Percentiles rank a stretch among this genome's conserved stretches.
Conservation (phyloP, 208 protist species). For the Novymonas esmeraldas region DNA sequence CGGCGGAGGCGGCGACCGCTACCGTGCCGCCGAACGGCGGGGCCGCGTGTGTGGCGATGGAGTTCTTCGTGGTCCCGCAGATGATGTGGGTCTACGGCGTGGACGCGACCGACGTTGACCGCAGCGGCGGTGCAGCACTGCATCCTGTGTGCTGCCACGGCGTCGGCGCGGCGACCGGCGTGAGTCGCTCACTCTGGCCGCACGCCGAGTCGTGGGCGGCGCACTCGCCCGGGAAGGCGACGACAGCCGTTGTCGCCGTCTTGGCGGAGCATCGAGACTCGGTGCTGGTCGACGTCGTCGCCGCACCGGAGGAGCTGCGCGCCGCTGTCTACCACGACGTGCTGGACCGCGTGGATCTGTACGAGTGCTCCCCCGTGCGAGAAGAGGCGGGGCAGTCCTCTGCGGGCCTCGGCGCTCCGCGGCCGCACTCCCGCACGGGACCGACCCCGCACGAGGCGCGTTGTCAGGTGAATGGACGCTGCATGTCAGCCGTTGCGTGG, state of each 20-base stretch:
- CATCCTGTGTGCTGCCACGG: too few species aligned
- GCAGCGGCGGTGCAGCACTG: neutral
- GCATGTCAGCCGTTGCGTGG: constrained; percentile 33
- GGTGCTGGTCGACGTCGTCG: constrained; percentile 40
- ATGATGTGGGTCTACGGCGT: constrained; percentile 28
- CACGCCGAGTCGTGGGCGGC: too few species aligned
- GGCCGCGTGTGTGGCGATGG: neutral
- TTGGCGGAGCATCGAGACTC: constrained; percentile 34
- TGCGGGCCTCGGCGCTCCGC: neutral
- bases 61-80: constrained; percentile 61
- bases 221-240: neutral
- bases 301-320: constrained; percentile 45
- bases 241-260: constrained; percentile 38
- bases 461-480: constrained; percentile 56
- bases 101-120: neutral
- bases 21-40: neutral
- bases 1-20: neutral
- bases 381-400: neutral
- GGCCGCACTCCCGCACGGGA: neutral
- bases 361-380: constrained; percentile 22
- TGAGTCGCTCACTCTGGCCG: too few species aligned
- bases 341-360: constrained; percentile 49
- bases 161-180: too few species aligned
- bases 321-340: constrained; percentile 55
- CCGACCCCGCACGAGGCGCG: neutral